phyloP scores from a whole-genome alignment of 2,329 filamentous ascomycete genomes.

The Xylariaceae sp. region DNA sequence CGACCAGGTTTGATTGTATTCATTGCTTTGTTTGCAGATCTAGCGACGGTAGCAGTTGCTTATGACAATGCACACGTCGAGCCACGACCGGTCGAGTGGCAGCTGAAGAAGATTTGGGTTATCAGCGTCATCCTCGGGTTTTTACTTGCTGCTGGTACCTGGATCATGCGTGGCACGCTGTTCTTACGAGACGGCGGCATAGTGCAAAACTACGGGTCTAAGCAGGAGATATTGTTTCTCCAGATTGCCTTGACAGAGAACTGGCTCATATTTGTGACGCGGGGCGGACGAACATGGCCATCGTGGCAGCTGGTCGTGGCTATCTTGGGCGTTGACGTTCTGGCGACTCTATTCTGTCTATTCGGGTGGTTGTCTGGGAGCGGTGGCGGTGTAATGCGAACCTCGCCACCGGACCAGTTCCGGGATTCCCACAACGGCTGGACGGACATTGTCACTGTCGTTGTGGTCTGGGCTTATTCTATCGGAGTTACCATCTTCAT shows the following conservation, averaged over 20 bases:
- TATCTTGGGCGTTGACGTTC: slow-evolving; percentile 68
- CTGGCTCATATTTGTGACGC: slow-evolving; percentile 77
- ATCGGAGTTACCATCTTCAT: slow-evolving; percentile 64
- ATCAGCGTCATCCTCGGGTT: slow-evolving; percentile 68
- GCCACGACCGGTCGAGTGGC: slow-evolving; percentile 73
- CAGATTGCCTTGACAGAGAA: slow-evolving; percentile 73
- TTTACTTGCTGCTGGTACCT: slow-evolving; percentile 67
- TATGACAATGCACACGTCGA: slow-evolving; percentile 80
- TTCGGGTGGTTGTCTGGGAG: slow-evolving; percentile 70
- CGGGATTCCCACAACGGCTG: slow-evolving; percentile 36
- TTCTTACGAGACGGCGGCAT: slow-evolving; percentile 69
- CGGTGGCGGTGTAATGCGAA: slow-evolving; percentile 33
- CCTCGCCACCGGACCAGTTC: slow-evolving; percentile 35
- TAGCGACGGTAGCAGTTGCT: slow-evolving; percentile 74
- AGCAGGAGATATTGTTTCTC: slow-evolving; percentile 73
- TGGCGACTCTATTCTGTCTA: slow-evolving; percentile 71
- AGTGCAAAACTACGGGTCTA: slow-evolving; percentile 70
- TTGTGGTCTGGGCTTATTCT: slow-evolving; percentile 65
- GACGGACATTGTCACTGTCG: slow-evolving; percentile 57
- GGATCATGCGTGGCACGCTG: slow-evolving; percentile 69
- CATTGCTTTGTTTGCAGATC: slow-evolving; percentile 75
- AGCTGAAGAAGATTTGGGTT: slow-evolving; percentile 78
- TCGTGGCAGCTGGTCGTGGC: slow-evolving; percentile 72
- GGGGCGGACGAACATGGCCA: slow-evolving; percentile 69
- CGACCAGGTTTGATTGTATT: slow-evolving; percentile 72